Evolutionary conservation across 1,284 basidiomycete genomes (phyloP).

Genomic region (Phellopilus nigrolimitatus): DNA sequence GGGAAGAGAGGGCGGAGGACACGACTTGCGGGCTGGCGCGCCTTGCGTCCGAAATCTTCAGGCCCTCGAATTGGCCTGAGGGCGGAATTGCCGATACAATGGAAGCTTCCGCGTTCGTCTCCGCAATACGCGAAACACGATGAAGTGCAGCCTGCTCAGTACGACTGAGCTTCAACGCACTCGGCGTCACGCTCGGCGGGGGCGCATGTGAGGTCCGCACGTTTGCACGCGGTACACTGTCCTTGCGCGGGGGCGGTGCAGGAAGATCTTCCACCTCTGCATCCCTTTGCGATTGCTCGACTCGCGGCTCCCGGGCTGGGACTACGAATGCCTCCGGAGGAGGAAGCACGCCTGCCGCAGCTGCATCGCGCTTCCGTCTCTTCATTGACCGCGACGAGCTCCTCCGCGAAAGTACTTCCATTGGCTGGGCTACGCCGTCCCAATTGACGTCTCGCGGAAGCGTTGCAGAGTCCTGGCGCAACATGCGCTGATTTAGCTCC

Average conservation of each 20-base stretch:
- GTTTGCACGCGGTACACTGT: constrained; percentile 31
- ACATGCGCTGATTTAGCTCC: constrained; percentile 38
- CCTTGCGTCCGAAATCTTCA: too few species aligned
- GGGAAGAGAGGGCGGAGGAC: constrained; percentile 9
- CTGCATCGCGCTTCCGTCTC: constrained; percentile 2
- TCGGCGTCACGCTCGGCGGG: constrained; percentile 6
- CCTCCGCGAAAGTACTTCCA: constrained; percentile 10
- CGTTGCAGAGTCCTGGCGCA: constrained; percentile 66
- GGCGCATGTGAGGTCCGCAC: constrained; percentile 16
- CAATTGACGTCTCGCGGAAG: constrained; percentile 29
- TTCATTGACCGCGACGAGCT: constrained; percentile 14
- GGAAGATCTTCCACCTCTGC: neutral
- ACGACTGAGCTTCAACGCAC: constrained; percentile 6
- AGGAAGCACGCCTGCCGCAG: too few species aligned
- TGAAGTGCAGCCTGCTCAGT: constrained; percentile 12
- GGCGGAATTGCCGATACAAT: too few species aligned
- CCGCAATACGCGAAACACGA: constrained; percentile 17
- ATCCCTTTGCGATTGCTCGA: neutral
- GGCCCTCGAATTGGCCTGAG: too few species aligned
- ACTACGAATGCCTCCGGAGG: too few species aligned
- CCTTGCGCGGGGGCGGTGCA: constrained; percentile 37
- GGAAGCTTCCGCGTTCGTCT: constrained; percentile 12
- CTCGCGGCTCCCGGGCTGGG: too few species aligned
- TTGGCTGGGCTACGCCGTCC: neutral
- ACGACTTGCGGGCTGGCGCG: neutral